Base-by-base conservation (phyloP, 2,329 filamentous ascomycete genomes). In the Microthyrium microscopicum region DNA sequence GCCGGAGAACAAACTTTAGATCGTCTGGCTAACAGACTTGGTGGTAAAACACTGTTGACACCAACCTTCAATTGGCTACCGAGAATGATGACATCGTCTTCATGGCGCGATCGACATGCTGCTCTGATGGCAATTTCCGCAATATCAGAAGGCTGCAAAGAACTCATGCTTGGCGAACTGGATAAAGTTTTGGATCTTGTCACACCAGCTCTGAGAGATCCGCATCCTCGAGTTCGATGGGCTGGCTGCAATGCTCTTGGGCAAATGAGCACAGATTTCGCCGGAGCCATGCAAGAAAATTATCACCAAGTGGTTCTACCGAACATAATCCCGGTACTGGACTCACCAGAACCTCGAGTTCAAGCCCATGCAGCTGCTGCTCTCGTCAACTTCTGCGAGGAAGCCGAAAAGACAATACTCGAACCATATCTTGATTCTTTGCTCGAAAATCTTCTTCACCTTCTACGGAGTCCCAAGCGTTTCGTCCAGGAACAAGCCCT, bases 231-330 rank as follows among this genome's bases (percentile, higher is more conserved):
- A 50, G 89, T 98, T 35, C 77, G 87, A 47, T 98, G 91, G 76
- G 89, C 89, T 33, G 89, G 85, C 21, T 98, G 89, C 63, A 95
- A 98, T 51, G 89, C 89, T 26, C 69, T 98, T n/a, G 89, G 89
- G 19, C 89, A 98, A 57, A 98, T 98, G 89, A 95, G 87, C 61
- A 98, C 89, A 20, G 89, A 98, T 51, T 98, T 98, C 54, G 87
- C 91, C 9, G 85, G 85, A 9, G 91, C 80, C 8, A 95, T 98
- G 87, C 89, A 98, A 57, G 79, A 82, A 44, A 89, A 93, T 47
- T 92, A 92, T 55, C 89, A 93, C 54, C 72, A 81, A 42, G 67
- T 76, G 28, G 81, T 98, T 12, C 68, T 98, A 33, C 82, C 76
- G 44, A 83, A 83, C 44, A 89, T 98, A 35, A 84, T 98, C 34